These are phyloP conservation scores for Coniosporium apollinis DNA, from an alignment of 495 filamentous ascomycete genomes.

Conservation along the genomic window DNA sequence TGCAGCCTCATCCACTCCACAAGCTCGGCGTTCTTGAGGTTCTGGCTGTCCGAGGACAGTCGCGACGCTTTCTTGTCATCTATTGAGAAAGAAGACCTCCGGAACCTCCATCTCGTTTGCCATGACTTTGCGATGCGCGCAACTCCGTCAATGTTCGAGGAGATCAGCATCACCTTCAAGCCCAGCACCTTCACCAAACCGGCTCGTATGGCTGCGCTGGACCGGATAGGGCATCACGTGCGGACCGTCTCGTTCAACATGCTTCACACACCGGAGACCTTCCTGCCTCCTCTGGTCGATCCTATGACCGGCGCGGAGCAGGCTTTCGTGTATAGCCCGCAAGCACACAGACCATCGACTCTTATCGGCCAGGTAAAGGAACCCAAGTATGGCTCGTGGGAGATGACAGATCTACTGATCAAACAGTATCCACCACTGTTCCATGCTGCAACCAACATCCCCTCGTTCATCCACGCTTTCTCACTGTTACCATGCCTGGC, in stretches of 20 bases:
- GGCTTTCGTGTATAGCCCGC: slow-evolving; percentile 57
- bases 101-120: slow-evolving; percentile 33
- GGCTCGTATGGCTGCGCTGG: slow-evolving; percentile 47
- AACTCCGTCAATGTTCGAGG: slow-evolving; percentile 32
- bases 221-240: slow-evolving; percentile 55
- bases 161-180: slow-evolving; percentile 44
- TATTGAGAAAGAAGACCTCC: slow-evolving; percentile 27
- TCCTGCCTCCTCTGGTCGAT: slow-evolving; percentile 59
- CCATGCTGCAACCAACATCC: slow-evolving; percentile 68
- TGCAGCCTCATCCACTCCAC: slow-evolving; percentile 24
- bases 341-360: slow-evolving; percentile 25
- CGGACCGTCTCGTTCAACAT: slow-evolving; percentile 52
- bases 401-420: slow-evolving; percentile 49
- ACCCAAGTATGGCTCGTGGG: slow-evolving; percentile 52
- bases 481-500: slow-evolving; percentile 42
- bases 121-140: slow-evolving; percentile 32
- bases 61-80: slow-evolving; percentile 27
- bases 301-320: slow-evolving; percentile 52
- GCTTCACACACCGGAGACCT: slow-evolving; percentile 51
- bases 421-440: slow-evolving; percentile 70
- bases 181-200: slow-evolving; percentile 53
- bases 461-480: slow-evolving; percentile 57
- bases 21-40: slow-evolving; percentile 27
- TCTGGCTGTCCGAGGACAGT: slow-evolving; percentile 32
- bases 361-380: slow-evolving; percentile 15